Percentiles rank a stretch among this genome's conserved stretches.
These are phyloP conservation scores for Pyrus hybrid DNA, from an alignment of 331 rosid species.

Conservation along the genomic window DNA sequence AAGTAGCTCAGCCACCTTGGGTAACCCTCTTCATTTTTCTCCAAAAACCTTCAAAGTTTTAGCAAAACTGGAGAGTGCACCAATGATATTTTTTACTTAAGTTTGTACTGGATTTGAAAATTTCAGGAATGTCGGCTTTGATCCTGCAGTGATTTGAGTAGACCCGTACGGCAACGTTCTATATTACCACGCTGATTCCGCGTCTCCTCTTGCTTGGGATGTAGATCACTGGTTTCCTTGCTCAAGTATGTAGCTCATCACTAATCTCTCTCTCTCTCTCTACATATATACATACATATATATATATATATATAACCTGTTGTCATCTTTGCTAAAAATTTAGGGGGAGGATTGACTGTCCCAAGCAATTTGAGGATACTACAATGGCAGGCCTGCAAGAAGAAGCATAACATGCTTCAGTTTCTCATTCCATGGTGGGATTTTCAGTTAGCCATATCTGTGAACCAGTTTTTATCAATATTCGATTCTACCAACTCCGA, in stretches of 20 bases:
- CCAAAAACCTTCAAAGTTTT: not conserved
- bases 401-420: conserved; percentile 75
- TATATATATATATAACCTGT: conserved; percentile 2
- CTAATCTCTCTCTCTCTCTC: not conserved
- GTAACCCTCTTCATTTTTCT: conserved; percentile 31
- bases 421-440: conserved; percentile 99
- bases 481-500: conserved; percentile 87
- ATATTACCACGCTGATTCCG: conserved; percentile 84
- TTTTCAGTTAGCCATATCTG: conserved; percentile 83
- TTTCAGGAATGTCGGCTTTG: conserved; percentile 91
- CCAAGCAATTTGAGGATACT: conserved; percentile 84
- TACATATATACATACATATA: not conserved
- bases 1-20: conserved; percentile 93
- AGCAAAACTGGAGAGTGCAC: not conserved
- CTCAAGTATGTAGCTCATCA: conserved; percentile 43
- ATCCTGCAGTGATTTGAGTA: conserved; percentile 83
- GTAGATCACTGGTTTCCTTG: conserved; percentile 98
- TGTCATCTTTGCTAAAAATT: conserved; percentile 8
- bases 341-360: conserved; percentile 96
- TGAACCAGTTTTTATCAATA: conserved; percentile 74
- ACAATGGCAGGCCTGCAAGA: conserved; percentile 73
- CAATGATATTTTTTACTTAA: not conserved
- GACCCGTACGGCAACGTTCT: conserved; percentile 85
- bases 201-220: conserved; percentile 97
- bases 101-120: not conserved